These are phyloP conservation scores for Acephala macrosclerotiorum DNA, from an alignment of 2,329 filamentous ascomycete genomes.

Conservation along the genomic window DNA sequence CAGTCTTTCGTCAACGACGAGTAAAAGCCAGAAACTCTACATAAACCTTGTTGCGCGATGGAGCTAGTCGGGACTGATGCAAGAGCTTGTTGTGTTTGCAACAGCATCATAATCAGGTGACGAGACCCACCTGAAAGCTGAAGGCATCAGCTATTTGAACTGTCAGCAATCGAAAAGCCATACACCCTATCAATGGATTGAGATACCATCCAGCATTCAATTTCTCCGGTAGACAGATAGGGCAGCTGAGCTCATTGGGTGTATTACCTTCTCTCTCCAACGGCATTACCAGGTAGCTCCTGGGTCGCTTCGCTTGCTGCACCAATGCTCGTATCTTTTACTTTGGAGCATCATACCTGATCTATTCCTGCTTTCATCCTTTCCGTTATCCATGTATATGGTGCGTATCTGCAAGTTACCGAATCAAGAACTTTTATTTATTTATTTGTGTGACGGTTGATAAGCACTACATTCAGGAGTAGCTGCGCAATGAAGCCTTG, in stretches of 20 bases:
- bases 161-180: background rate
- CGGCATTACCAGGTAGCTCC: background rate
- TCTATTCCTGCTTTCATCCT: background rate
- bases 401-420: background rate
- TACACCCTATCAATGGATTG: background rate
- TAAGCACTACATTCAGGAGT: no score
- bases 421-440: background rate
- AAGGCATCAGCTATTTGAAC: background rate
- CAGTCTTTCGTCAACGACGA: background rate
- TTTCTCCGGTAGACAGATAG: background rate
- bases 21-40: background rate
- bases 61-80: background rate
- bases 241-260: background rate
- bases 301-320: no score
- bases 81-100: background rate
- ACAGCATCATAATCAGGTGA: background rate
- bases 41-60: background rate
- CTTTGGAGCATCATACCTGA: background rate
- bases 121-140: constrained; percentile 1
- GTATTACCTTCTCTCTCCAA: background rate
- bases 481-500: no score
- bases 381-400: background rate
- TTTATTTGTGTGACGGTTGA: no score
- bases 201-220: background rate
- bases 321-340: background rate